Conservation (phyloP, 2,329 filamentous ascomycete genomes). For the Knufia fluminis region DNA sequence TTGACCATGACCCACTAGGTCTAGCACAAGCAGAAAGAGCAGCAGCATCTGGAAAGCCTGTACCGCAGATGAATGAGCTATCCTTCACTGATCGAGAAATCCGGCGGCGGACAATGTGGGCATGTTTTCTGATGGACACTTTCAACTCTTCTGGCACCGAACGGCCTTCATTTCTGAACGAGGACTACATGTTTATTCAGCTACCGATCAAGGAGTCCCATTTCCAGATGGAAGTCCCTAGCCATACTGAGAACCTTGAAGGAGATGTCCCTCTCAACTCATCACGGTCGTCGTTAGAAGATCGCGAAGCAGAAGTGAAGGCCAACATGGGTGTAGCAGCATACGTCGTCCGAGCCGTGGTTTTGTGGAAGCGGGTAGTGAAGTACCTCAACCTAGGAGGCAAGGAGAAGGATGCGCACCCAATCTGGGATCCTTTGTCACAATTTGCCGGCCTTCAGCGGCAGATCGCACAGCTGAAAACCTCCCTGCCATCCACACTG, state of each 20-base stretch:
- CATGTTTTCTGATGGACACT: slow-evolving; percentile 92
- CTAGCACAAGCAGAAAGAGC: slow-evolving; percentile 34
- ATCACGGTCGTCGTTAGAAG: slow-evolving; percentile 54
- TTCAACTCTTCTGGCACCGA: slow-evolving; percentile 96
- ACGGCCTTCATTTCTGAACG: slow-evolving; percentile 79
- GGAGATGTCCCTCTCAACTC: slow-evolving; percentile 58
- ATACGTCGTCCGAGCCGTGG: slow-evolving; percentile 75
- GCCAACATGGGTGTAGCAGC: slow-evolving; percentile 92
- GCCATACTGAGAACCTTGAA: slow-evolving; percentile 71
- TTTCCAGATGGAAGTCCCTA: slow-evolving; percentile 85
- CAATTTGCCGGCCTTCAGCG: slow-evolving; percentile 61
- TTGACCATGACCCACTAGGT: slow-evolving; percentile 69
- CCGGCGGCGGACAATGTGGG: slow-evolving; percentile 90
- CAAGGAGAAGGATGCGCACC: slow-evolving; percentile 63
- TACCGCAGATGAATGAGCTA: slow-evolving; percentile 48
- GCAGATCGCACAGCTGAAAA: slow-evolving; percentile 61
- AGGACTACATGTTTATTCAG: slow-evolving; percentile 81
- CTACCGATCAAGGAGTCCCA: slow-evolving; percentile 82
- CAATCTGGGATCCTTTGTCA: slow-evolving; percentile 77
- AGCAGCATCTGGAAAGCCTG: slow-evolving; percentile 12
- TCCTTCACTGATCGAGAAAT: slow-evolving; percentile 94
- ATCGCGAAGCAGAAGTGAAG: slow-evolving; percentile 29
- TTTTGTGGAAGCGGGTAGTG: slow-evolving; percentile 82
- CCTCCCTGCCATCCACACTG: slow-evolving; percentile 60
- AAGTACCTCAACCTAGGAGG: slow-evolving; percentile 86